These are phyloP conservation scores for Chenopodium suecicum DNA, from an alignment of 148 eudicot genomes.

Conservation along the genomic window DNA sequence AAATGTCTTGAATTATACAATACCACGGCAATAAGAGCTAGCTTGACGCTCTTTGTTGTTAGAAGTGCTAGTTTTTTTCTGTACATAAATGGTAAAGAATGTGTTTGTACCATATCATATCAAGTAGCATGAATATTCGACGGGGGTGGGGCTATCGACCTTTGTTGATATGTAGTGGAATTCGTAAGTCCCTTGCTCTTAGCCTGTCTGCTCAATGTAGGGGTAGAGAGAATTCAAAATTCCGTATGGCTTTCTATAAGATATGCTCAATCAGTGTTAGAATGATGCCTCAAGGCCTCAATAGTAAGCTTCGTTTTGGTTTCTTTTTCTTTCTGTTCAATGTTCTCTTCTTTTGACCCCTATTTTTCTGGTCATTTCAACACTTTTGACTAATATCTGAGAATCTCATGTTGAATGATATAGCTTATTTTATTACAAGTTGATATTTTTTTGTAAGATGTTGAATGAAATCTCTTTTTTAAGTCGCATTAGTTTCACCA, in stretches of 20 bases:
- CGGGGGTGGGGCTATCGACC: slow-evolving; percentile 14
- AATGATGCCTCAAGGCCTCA: not conserved
- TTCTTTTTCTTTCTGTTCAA: not conserved
- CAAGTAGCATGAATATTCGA: slow-evolving; percentile 11
- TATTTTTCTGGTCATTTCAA: not conserved
- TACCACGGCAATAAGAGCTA: slow-evolving; percentile 19
- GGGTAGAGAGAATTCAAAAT: not conserved
- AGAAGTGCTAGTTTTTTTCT: slow-evolving; percentile 9
- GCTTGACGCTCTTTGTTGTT: slow-evolving; percentile 12
- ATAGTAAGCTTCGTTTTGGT: not conserved
- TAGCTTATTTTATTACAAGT: not conserved
- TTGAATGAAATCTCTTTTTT: not conserved
- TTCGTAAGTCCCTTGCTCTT: slow-evolving; percentile 19
- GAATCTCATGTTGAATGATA: not conserved
- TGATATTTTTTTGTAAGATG: not conserved
- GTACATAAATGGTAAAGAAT: slow-evolving; percentile 19
- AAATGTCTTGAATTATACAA: slow-evolving; percentile 21
- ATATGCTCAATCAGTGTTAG: slow-evolving; percentile 1
- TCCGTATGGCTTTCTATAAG: not conserved
- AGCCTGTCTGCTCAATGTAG: not conserved
- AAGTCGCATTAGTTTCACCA: not conserved
- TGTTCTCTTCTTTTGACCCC: slow-evolving; percentile 20
- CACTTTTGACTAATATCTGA: slow-evolving; percentile 6
- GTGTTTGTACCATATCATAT: slow-evolving; percentile 28
- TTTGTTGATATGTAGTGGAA: slow-evolving; percentile 24